phyloP scores from a whole-genome alignment of 2,329 filamentous ascomycete genomes.

The Gnomoniopsis smithogilvyi region DNA sequence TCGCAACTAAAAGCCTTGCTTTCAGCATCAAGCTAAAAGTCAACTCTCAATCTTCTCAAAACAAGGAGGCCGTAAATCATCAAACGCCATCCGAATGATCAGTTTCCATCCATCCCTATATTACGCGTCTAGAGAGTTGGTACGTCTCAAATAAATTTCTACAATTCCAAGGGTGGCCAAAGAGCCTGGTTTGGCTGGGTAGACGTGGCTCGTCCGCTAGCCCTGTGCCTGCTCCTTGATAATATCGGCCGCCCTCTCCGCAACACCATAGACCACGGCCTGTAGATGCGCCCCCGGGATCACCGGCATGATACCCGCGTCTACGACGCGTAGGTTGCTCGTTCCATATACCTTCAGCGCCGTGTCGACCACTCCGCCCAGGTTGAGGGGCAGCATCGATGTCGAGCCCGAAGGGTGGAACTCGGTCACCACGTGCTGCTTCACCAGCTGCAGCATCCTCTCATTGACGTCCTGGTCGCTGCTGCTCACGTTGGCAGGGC shows the following conservation, averaged over 20 bases:
- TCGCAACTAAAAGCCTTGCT: too few species aligned
- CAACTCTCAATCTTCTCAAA: too few species aligned
- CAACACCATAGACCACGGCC: constrained; percentile 49
- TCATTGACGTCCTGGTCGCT: constrained; percentile 16
- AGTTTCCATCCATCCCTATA: too few species aligned
- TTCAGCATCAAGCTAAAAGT: too few species aligned
- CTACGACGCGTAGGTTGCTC: constrained; percentile 40
- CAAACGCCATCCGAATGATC: background rate
- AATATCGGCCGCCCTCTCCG: constrained; percentile 38
- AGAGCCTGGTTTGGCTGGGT: too few species aligned
- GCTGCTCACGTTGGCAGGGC: constrained; percentile 29
- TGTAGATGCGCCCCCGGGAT: constrained; percentile 44
- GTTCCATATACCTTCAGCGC: constrained; percentile 44
- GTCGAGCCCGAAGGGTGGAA: constrained; percentile 23
- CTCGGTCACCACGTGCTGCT: constrained; percentile 21
- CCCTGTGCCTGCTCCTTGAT: constrained; percentile 18
- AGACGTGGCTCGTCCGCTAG: background rate
- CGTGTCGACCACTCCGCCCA: constrained; percentile 41
- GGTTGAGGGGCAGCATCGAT: constrained; percentile 15
- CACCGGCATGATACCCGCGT: constrained; percentile 46
- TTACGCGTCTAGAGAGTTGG: too few species aligned
- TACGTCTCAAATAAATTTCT: too few species aligned
- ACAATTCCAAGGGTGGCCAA: too few species aligned
- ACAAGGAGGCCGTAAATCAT: too few species aligned
- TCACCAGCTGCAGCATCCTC: constrained; percentile 32